phyloP scores from a whole-genome alignment of 164 flowering plant genomes.

The Buxus sempervirens region DNA sequence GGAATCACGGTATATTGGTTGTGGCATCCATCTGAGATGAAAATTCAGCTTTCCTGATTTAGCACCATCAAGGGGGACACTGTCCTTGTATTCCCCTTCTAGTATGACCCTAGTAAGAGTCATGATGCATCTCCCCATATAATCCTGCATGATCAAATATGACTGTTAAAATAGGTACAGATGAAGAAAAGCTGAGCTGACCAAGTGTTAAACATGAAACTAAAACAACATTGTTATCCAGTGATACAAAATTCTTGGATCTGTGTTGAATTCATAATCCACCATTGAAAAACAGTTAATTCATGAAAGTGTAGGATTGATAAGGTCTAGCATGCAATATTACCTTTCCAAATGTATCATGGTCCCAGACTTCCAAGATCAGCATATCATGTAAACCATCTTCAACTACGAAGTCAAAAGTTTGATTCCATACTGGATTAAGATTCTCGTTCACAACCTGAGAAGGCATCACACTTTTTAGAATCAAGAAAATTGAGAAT shows the following conservation, averaged over 20 bases:
- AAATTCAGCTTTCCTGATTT: constrained; percentile 69
- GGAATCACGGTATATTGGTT: constrained; percentile 74
- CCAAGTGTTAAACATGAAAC: neutral
- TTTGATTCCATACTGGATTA: constrained; percentile 97
- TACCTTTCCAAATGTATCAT: constrained; percentile 99
- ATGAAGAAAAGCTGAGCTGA: neutral
- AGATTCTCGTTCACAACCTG: constrained; percentile 90
- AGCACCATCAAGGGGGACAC: constrained; percentile 62
- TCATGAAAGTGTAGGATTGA: neutral
- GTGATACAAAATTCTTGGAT: too few species aligned
- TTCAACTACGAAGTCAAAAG: constrained; percentile 98
- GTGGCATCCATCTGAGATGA: constrained; percentile 88
- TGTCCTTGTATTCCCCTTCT: constrained; percentile 81
- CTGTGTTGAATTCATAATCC: too few species aligned
- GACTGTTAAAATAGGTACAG: neutral
- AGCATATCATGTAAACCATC: constrained; percentile 97
- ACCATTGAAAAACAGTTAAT: too few species aligned
- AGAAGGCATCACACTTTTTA: constrained; percentile 6
- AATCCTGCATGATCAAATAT: constrained; percentile 54
- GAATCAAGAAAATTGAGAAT: too few species aligned
- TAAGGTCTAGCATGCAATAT: neutral
- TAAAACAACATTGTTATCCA: too few species aligned
- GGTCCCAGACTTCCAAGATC: constrained; percentile 82
- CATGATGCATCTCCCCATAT: constrained; percentile 86
- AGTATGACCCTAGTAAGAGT: constrained; percentile 87